Evolutionary conservation across 148 eudicot genomes (phyloP).

Genomic region (Dianthus caryophyllus): DNA sequence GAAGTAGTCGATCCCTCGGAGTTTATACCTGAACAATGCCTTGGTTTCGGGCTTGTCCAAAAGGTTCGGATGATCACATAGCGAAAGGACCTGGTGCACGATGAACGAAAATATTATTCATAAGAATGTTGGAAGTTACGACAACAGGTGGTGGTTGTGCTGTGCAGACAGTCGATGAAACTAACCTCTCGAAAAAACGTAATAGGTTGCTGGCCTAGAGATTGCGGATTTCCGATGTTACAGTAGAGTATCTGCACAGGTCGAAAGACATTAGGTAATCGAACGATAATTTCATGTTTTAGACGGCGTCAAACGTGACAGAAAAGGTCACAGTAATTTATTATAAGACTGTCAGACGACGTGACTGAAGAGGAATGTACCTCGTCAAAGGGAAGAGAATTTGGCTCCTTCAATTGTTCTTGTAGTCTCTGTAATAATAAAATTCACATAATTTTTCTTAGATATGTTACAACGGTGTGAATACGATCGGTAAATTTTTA

Average conservation of each 20-base stretch:
- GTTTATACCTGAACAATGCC: slow-evolving; percentile 87
- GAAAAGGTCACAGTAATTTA: too few species aligned
- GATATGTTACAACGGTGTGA: too few species aligned
- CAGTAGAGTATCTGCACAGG: slow-evolving; percentile 74
- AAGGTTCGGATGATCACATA: slow-evolving; percentile 83
- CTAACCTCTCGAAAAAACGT: slow-evolving; percentile 96
- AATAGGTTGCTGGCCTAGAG: slow-evolving; percentile 84
- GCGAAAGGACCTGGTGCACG: slow-evolving; percentile 65
- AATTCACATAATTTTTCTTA: background rate
- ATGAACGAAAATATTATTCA: background rate
- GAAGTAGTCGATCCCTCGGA: too few species aligned
- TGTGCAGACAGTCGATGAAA: background rate
- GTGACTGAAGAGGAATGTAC: slow-evolving; percentile 27
- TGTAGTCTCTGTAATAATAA: slow-evolving; percentile 55
- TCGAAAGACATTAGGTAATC: background rate
- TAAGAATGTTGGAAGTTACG: background rate
- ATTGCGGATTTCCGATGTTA: slow-evolving; percentile 97
- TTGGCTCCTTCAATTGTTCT: slow-evolving; percentile 65
- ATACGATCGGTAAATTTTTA: too few species aligned
- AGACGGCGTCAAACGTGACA: too few species aligned
- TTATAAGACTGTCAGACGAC: background rate
- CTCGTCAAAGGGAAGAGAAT: slow-evolving; percentile 91
- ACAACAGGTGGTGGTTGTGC: background rate
- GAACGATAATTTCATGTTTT: too few species aligned
- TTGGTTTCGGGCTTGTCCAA: slow-evolving; percentile 76